phyloP scores from a whole-genome alignment of 345 rosid genomes.

The Adansonia digitata region DNA sequence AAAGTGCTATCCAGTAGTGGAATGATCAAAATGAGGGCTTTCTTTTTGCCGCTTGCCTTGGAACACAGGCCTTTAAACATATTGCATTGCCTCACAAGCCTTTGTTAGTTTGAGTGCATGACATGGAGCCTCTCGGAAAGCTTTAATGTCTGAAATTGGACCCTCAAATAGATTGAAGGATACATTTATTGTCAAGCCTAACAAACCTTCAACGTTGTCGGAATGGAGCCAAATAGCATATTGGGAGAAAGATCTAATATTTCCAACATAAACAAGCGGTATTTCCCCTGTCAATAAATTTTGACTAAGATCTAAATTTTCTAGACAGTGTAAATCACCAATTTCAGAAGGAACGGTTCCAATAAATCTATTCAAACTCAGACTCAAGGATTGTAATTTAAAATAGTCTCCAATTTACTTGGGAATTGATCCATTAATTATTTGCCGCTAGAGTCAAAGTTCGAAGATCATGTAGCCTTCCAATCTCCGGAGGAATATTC shows the following conservation, averaged over 20 bases:
- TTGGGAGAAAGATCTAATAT: slow-evolving; percentile 21
- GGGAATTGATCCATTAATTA: slow-evolving; percentile 12
- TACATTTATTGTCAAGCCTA: slow-evolving; percentile 14
- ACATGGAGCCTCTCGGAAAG: slow-evolving; percentile 9
- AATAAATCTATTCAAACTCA: slow-evolving; percentile 27
- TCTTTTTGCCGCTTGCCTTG: neutral
- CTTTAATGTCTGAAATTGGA: slow-evolving; percentile 12
- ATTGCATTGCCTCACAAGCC: slow-evolving; percentile 27
- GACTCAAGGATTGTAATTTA: slow-evolving; percentile 13
- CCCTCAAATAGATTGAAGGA: slow-evolving; percentile 25
- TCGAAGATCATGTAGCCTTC: neutral
- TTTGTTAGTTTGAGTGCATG: slow-evolving; percentile 27
- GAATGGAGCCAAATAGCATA: slow-evolving; percentile 20
- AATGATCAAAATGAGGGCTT: neutral
- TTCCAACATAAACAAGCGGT: neutral
- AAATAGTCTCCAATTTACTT: neutral
- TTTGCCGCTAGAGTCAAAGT: slow-evolving; percentile 27
- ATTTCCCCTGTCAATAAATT: slow-evolving; percentile 18
- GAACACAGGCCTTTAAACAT: slow-evolving; percentile 16
- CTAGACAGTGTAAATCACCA: slow-evolving; percentile 2
- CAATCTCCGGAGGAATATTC: slow-evolving; percentile 14
- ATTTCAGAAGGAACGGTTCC: slow-evolving; percentile 18
- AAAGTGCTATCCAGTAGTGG: neutral
- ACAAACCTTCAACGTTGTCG: slow-evolving; percentile 7
- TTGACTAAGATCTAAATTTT: slow-evolving; percentile 22